phyloP scores from a whole-genome alignment of 192 early-diverging fungal genomes.

The Dissophora ornata region DNA sequence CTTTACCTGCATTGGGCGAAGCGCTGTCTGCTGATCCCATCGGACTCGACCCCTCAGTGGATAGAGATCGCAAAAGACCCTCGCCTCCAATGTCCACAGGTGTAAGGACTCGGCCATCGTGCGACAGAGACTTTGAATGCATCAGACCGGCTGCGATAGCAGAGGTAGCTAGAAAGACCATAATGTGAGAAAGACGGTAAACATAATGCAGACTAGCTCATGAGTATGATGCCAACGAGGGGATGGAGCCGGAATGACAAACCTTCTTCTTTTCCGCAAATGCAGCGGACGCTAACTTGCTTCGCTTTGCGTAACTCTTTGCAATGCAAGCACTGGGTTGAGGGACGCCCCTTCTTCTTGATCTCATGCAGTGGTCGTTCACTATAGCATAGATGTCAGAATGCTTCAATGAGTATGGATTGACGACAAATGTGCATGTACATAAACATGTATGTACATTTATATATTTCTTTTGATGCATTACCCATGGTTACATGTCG shows the following conservation, averaged over 20 bases:
- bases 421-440: background rate
- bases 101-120: conserved; percentile 1
- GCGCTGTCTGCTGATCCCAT: background rate
- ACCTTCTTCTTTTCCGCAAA: conserved; percentile 58
- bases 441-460: background rate
- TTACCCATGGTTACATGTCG: conserved; percentile 50
- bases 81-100: conserved; percentile 1
- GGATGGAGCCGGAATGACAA: background rate
- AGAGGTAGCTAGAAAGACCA: background rate
- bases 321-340: conserved; percentile 73
- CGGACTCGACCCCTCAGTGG: background rate
- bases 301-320: conserved; percentile 72
- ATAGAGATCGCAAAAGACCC: background rate
- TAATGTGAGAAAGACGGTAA: background rate
- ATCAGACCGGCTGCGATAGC: background rate
- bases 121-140: conserved; percentile 14
- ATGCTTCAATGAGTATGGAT: background rate
- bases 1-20: background rate
- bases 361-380: conserved; percentile 71
- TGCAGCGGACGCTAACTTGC: conserved; percentile 74
- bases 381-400: conserved; percentile 6
- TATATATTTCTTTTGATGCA: background rate
- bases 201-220: no score
- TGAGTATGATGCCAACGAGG: no score
- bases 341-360: conserved; percentile 77